Base-by-base conservation (phyloP, 768 basidiomycete species). In the Suillus subluteus region DNA sequence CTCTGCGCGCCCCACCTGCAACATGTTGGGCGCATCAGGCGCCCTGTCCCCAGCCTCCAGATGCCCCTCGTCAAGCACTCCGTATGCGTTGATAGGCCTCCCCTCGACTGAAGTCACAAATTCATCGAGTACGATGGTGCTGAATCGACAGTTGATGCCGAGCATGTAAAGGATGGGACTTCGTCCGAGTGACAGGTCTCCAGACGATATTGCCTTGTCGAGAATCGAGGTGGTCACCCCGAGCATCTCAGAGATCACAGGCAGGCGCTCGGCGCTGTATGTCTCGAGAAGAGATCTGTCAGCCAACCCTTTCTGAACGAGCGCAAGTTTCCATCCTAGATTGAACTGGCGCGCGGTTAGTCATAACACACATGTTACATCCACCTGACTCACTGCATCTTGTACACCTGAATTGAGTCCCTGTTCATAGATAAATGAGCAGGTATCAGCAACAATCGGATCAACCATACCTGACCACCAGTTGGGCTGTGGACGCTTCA, bases 361-460 rank as follows among this genome's bases (percentile, higher is more conserved):
- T 48, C 1, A 3, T n/a, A 48, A 23, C n/a, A 6, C n/a, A n/a
- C 32, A 56, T 35, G 21, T 2, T 15, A n/a, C 6, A 16, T 23
- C 37, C 4, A 61, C 32, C 30, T 9, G 6, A 65, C 80, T 48
- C 64, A 83, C 81, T 18, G 76, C 67, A 69, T 82, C 82, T 67
- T 82, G 81, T 11, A 81, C 70, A 55, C 74, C 70, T 21, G 75
- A 75, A 66, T 80, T 81, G n/a, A 82, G 67, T 12, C 82, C 82
- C 66, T 80, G 73, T 12, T 71, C 69, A 18, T 65, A 13, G 21
- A 21, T 2, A 35, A 32, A 56, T 56, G 32, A 23, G 18, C 21
- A n/a, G 0, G 21, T 21, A 7, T 35, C 6, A 21, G 32, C 43
- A 44, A 44, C 43, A 44, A 21, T 13, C 2, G 5, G 12, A 56